Evolutionary conservation across 1,139 yeast genomes (phyloP), one percentile per base, ranked within the genome.

Genomic region (Debaryomyces coudertii): DNA sequence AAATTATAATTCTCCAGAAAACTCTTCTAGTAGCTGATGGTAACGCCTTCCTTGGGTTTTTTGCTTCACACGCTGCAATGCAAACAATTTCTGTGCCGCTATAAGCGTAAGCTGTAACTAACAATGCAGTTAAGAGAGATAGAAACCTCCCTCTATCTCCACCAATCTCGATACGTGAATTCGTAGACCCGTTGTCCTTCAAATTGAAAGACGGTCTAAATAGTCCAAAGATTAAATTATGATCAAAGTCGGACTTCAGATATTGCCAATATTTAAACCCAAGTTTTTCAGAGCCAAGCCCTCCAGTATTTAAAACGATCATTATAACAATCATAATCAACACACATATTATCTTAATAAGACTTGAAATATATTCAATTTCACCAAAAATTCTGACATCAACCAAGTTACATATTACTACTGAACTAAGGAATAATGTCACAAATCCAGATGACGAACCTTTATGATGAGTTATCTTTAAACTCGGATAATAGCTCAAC

Each of bases 31-130:
- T 85, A 0, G 95, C 95, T 11, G 84, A 78, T 1, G 95, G 95
- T 22, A 89, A 71, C 0, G 95, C 83, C 51, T 79, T 81, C 51
- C 96, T 75, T 1, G 96, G 96, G 55, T 87, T 86, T 50, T 85
- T 75, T 8, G 93, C 88, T 62, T 90, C 96, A 60, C 93, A 88
- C 1, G 95, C 93, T 1, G 95, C 92, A 48, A 89, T 82, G 53
- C 87, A 85, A 22, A 89, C 95, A 50, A 86, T 82, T 56, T 88
- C 96, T 0, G 92, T 84, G 0, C 96, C 96, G 46, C 85, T 80
- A 57, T 84, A 88, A 0, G 95, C 85, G 58, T 85, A 87, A 0
- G 88, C 75, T 0, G 90, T 85, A 22, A 83, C 80, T 44, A 83
- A 68, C 1, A 83, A 67, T 0, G 93, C 89, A 1, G 82, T 79